Conservation (phyloP, 345 rosid species). For the Sisymbrium irio region DNA sequence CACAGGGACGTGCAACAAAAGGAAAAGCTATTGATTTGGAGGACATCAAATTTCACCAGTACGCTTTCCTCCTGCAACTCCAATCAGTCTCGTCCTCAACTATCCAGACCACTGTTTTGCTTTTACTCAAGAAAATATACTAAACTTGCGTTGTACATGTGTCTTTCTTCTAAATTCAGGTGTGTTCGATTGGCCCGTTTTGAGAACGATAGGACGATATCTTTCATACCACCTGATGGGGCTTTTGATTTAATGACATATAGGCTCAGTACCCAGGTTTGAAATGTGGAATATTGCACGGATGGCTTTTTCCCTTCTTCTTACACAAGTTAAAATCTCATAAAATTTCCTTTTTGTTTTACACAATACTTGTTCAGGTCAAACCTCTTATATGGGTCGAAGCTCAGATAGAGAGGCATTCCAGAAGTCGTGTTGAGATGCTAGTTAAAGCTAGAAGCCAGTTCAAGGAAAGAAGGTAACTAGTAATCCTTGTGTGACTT, state of each 20-base stretch:
- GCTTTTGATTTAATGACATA: constrained; percentile 78
- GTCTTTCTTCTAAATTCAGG: constrained; percentile 33
- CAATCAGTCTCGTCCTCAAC: background rate
- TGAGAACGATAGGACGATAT: constrained; percentile 74
- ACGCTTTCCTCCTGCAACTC: constrained; percentile 30
- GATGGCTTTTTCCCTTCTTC: background rate
- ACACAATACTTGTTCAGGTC: constrained; percentile 38
- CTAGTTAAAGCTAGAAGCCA: constrained; percentile 71
- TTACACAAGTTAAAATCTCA: background rate
- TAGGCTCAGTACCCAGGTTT: constrained; percentile 75
- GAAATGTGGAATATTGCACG: background rate
- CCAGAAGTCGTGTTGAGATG: constrained; percentile 69
- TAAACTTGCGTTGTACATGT: background rate
- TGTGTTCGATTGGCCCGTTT: constrained; percentile 83
- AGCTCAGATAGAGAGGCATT: constrained; percentile 68
- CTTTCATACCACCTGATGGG: constrained; percentile 80
- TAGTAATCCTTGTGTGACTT: background rate
- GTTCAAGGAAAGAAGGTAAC: constrained; percentile 71
- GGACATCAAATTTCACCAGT: constrained; percentile 85
- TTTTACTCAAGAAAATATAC: background rate
- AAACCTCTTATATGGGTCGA: constrained; percentile 82
- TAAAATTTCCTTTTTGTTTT: background rate
- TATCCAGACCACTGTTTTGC: background rate
- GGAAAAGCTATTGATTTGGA: constrained; percentile 84
- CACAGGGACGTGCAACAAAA: constrained; percentile 72